phyloP scores from a whole-genome alignment of 208 protist species.

The Leishmania mexicana region DNA sequence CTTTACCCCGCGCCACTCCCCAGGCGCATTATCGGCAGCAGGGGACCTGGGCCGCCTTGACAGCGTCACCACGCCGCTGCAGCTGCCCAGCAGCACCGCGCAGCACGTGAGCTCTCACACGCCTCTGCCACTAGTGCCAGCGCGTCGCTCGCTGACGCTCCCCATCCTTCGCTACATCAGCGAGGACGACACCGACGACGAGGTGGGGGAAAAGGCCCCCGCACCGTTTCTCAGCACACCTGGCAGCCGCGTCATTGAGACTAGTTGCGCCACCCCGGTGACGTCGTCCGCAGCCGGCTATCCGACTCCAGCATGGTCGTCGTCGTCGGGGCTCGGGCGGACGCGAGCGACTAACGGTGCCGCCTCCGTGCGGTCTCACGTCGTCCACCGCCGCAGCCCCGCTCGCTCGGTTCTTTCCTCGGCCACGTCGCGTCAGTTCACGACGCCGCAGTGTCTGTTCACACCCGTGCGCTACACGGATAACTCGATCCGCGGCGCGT shows the following conservation, averaged over 20 bases:
- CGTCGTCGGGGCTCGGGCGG: not conserved
- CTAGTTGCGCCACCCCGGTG: constrained; percentile 3
- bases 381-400: not conserved
- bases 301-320: not conserved
- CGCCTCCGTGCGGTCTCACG: not conserved
- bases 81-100: not conserved
- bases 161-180: not conserved
- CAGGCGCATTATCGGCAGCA: not conserved
- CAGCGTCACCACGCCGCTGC: constrained; percentile 1
- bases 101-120: constrained; percentile 4
- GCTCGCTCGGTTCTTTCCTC: not conserved
- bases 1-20: not conserved
- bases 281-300: not conserved
- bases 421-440: not conserved
- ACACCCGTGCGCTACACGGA: constrained; percentile 30
- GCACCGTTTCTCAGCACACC: not conserved
- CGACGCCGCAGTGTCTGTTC: constrained; percentile 6
- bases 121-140: not conserved
- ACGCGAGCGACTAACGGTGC: not conserved
- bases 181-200: not conserved
- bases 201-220: not conserved
- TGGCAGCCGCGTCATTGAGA: not conserved
- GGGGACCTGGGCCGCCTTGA: not conserved
- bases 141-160: not conserved
- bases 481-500: constrained; percentile 19